Conservation (phyloP, 176 grass and related monocot species). For the Metroxylon sagu region DNA sequence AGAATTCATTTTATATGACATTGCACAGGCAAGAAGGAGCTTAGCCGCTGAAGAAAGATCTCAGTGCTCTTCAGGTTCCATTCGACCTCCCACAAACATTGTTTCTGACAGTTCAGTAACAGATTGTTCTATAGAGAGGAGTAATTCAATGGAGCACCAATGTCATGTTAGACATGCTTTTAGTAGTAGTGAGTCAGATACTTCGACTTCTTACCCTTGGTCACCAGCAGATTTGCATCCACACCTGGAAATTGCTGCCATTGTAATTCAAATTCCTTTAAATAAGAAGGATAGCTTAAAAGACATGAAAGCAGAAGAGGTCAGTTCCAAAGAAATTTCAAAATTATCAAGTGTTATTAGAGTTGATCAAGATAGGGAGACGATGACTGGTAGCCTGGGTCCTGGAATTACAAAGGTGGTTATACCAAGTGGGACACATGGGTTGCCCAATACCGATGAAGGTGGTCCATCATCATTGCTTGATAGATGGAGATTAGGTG, state of each 20-base stretch:
- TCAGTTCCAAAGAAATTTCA: not conserved
- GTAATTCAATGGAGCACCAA: constrained; percentile 33
- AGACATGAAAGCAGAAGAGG: constrained; percentile 22
- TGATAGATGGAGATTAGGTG: constrained; percentile 74
- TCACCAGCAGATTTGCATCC: constrained; percentile 64
- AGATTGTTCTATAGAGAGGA: constrained; percentile 30
- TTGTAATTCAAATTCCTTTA: constrained; percentile 63
- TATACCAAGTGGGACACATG: constrained; percentile 62
- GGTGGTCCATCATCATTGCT: constrained; percentile 60
- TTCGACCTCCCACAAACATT: constrained; percentile 25
- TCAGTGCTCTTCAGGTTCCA: constrained; percentile 29
- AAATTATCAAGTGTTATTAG: not conserved
- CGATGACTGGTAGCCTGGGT: not conserved
- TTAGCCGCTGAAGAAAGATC: constrained; percentile 46
- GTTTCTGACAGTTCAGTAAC: constrained; percentile 21
- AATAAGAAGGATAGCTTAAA: constrained; percentile 40
- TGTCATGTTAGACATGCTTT: constrained; percentile 22
- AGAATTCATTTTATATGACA: constrained; percentile 89
- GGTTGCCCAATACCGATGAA: constrained; percentile 58
- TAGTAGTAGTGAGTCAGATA: constrained; percentile 28
- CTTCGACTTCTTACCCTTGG: constrained; percentile 56
- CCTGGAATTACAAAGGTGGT: constrained; percentile 45
- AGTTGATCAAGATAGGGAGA: constrained; percentile 1
- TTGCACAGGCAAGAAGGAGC: constrained; percentile 69
- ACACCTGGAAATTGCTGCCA: constrained; percentile 69